Base-by-base conservation (phyloP, 1,284 basidiomycete species). In the Calocybe gambosa region DNA sequence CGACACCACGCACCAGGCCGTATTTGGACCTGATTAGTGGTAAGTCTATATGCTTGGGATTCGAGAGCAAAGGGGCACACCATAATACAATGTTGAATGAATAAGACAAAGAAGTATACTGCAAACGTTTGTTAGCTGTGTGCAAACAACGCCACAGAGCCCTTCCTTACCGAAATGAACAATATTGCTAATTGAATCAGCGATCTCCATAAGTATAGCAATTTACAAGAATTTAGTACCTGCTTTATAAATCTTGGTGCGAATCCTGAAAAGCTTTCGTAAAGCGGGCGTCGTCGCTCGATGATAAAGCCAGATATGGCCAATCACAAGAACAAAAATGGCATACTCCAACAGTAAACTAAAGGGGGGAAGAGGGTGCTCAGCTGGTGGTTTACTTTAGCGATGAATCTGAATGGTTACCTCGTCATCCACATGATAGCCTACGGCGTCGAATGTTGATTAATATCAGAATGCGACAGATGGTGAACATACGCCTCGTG, bases 51-150 rank as follows among this genome's bases (percentile, higher is more conserved):
- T n/a, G n/a, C n/a, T n/a, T n/a, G n/a, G n/a, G 21, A 23, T 23
- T 23, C n/a, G n/a, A 23, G 7, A 23, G 21, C 21, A 23, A 29
- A 43, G 5, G n/a, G 34, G 13, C 43, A 13, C 33, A 52, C 50
- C 50, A 50, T 23, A 44, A 10, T 6, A 50, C 18, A 29, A 50
- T 50, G 38, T 52, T 47, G 12, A 23, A 13, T 3, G 43, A 25
- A 16, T 52, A 42, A 26, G 29, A 10, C 9, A 52, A 8, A 19
- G 47, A 39, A 19, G 26, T 38, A 18, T 35, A 41, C 48, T 52
- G 34, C 3, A 29, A 20, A 3, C 16, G 16, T 5, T 13, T 6
- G 10, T 36, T 33, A 38, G 20, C 10, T 21, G 7, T 10, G 20
- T 19, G 10, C 21, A 21, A 9, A 13, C 15, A n/a, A n/a, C n/a